Evolutionary conservation across 1,139 yeast species (phyloP), one percentile per base, ranked within the genome.

Genomic region (Ogataea hybrid): DNA sequence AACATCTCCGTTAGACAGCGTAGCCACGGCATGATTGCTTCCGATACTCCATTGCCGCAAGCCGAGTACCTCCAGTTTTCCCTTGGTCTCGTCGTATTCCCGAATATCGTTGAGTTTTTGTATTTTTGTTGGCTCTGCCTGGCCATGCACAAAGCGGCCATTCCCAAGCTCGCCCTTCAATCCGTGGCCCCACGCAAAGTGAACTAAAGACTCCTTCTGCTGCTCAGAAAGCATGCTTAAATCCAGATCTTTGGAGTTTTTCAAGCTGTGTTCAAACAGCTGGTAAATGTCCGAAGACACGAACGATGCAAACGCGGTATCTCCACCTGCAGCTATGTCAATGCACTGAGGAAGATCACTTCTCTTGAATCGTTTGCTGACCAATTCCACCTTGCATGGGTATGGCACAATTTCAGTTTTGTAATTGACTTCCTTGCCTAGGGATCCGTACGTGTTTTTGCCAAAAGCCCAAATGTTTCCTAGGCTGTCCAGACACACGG

Each of bases 381-480:
- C 56, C 35, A 63, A 50, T 38, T 75, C 71, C 5, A 82, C 66
- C 46, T 68, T 67, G 35, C 74, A 75, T 1, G 97, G 97, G 28
- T 81, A 75, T 2, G 95, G 79, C 39, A 83, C 73, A 39, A 74
- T 67, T 51, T 84, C 88, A 10, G 84, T 78, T 43, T 78, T 78
- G 56, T 77, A 77, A 21, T 77, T 70, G 38, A 84, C 81, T 7
- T 81, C 80, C 37, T 77, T 69, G n/a, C 90, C 96, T 47, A 94
- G 71, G 58, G 92, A 92, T 18, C 98, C 97, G 59, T 67, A 77
- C 2, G 77, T 69, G 60, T 92, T 92, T 46, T 77, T 77, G 23
- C 98, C 98, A 78, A 95, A 90, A 1, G 89, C 75, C 77, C 84
- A 85, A 14, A 88, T 67, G 44, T 73, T 70, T 12, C 92, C 94